Evolutionary conservation across 305 asterid species (phyloP), one percentile per base, ranked within the genome.

Genomic region (Solanum chacoense): DNA sequence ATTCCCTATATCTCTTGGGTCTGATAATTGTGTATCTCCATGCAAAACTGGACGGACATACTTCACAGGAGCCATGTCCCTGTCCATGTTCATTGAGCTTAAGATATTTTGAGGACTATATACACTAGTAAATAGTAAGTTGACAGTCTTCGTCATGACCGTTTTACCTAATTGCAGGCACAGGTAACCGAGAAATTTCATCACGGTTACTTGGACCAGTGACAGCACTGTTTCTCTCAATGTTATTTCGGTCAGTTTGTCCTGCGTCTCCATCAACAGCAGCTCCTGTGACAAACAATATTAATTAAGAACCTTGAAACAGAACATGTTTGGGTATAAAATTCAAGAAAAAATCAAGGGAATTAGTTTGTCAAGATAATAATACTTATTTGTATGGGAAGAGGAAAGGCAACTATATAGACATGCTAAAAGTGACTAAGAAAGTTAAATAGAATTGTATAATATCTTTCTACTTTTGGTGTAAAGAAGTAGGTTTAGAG

Each of bases 161-260:
- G 92, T 91, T 96, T 84, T 90, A 91, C 94, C 93, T 91, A 85
- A 93, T 88, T 84, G 92, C 91, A 87, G 91, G 94, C 89, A 92
- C 91, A 22, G 90, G 92, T 67, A 87, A 84, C 67, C 35, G 87
- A 74, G 92, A 89, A 89, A 88, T 87, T 85, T 92, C 96, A 85
- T 90, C 94, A 80, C 20, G 95, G 84, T 92, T 92, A 91, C 95
- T 92, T 71, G 96, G 89, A 91, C 94, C 92, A 85, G 95, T 90
- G 3, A 89, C 84, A 45, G 89, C 40, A 88, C 90, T 89, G 65
- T 91, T 93, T 92, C 92, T 92, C 89, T 93, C 94, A 55, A 83
- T 87, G 84, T 71, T 87, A 86, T 34, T 89, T 87, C 90, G 91
- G 84, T 95, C 98, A 24, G 92, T 59, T 88, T 90, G 94, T 86